phyloP scores from a whole-genome alignment of 208 protist species.

The Strigomonas culicis region DNA sequence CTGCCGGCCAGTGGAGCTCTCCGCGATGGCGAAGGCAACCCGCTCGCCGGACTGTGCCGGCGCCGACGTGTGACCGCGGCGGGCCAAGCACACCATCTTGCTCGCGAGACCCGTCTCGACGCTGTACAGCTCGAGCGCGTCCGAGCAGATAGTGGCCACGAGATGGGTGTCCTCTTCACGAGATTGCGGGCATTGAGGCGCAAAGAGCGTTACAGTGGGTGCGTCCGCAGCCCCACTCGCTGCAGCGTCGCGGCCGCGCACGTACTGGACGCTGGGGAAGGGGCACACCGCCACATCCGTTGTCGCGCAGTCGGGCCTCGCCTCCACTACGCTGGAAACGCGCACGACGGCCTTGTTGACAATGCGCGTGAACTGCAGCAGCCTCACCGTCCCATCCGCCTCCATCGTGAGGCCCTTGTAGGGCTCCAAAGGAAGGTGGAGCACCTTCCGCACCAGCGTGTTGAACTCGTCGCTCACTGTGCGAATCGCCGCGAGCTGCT shows the following conservation, averaged over 20 bases:
- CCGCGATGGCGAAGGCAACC: slow-evolving; percentile 38
- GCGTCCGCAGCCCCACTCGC: not conserved
- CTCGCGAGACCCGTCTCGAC: slow-evolving; percentile 1
- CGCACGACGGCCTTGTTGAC: slow-evolving; percentile 44
- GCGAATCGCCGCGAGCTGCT: slow-evolving; percentile 35
- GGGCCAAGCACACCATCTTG: slow-evolving; percentile 38
- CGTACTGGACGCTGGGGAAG: slow-evolving; percentile 14
- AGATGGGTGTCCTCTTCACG: not conserved
- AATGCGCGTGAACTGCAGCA: slow-evolving; percentile 50
- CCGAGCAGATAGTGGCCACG: not conserved
- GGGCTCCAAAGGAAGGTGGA: slow-evolving; percentile 35
- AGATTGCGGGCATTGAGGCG: not conserved
- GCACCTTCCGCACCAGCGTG: slow-evolving; percentile 28
- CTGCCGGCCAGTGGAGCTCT: slow-evolving; percentile 16
- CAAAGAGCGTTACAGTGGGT: not conserved
- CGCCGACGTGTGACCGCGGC: slow-evolving; percentile 27
- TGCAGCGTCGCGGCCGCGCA: slow-evolving; percentile 2
- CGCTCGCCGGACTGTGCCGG: slow-evolving; percentile 29
- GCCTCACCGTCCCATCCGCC: slow-evolving; percentile 29
- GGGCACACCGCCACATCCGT: slow-evolving; percentile 19
- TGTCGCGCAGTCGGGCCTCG: not conserved
- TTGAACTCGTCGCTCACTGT: slow-evolving; percentile 46
- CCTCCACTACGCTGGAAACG: slow-evolving; percentile 24
- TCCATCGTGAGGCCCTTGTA: slow-evolving; percentile 35
- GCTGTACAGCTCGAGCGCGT: not conserved